A percentile compares a stretch with the other conserved stretches of the same genome.
Conservation (phyloP, 768 basidiomycete species). For the Collybiopsis luxurians region DNA sequence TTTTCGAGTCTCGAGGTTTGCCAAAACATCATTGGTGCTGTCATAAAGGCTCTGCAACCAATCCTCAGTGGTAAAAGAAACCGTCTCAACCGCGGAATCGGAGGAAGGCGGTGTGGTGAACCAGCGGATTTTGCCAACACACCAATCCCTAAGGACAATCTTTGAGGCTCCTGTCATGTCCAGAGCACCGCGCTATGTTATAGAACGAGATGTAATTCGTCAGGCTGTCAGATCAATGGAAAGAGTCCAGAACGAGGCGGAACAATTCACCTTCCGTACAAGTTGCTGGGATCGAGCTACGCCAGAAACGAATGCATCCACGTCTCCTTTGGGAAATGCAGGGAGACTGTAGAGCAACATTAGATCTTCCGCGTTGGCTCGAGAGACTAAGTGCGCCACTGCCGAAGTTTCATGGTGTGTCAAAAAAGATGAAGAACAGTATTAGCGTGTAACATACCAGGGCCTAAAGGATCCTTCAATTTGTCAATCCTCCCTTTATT, state of each 20-base stretch:
- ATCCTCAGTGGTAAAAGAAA: constrained; percentile 5
- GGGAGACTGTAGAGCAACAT: constrained; percentile 89
- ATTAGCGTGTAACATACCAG: constrained; percentile 44
- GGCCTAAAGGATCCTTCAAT: constrained; percentile 73
- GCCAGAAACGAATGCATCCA: constrained; percentile 69
- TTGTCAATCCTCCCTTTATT: constrained; percentile 81
- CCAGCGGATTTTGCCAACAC: constrained; percentile 64
- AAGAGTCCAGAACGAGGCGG: not conserved
- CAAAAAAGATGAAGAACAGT: not conserved
- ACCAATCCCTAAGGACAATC: constrained; percentile 85
- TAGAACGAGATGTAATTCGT: no score
- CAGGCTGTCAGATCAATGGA: not conserved
- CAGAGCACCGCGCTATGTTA: constrained; percentile 59
- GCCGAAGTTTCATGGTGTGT: not conserved
- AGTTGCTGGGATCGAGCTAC: constrained; percentile 74
- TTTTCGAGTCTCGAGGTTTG: constrained; percentile 49
- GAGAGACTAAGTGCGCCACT: constrained; percentile 70
- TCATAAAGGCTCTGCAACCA: constrained; percentile 32
- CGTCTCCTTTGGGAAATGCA: constrained; percentile 68
- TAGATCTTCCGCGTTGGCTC: constrained; percentile 74
- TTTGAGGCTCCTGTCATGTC: constrained; percentile 77
- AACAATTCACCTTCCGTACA: constrained; percentile 64
- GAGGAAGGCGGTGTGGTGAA: constrained; percentile 57
- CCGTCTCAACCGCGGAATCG: constrained; percentile 10
- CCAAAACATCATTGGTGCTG: constrained; percentile 50